These are phyloP conservation scores for Aphanoascus verrucosus DNA, from an alignment of 2,329 filamentous ascomycete genomes.

Conservation along the genomic window DNA sequence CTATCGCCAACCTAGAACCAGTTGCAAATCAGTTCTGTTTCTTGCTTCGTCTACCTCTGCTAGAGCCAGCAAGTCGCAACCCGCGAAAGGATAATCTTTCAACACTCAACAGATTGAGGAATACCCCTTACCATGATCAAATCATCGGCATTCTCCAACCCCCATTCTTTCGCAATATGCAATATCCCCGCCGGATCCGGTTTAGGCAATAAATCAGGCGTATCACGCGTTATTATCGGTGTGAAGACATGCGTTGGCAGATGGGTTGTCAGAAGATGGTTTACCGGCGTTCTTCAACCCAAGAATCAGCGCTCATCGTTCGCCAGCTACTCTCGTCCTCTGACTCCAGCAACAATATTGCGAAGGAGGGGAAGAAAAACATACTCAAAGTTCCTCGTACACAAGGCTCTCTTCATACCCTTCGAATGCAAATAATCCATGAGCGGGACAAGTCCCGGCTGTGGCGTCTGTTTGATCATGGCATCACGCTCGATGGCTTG, in stretches of 20 bases:
- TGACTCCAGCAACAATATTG: too few species aligned
- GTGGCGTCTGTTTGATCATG: slow-evolving; percentile 69
- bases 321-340: too few species aligned
- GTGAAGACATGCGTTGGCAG: slow-evolving; percentile 56
- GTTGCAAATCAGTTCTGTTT: not conserved
- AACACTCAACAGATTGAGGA: not conserved
- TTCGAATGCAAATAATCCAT: slow-evolving; percentile 70
- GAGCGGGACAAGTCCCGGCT: slow-evolving; percentile 64
- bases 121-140: slow-evolving; percentile 46
- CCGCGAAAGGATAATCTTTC: not conserved
- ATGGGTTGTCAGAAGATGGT: slow-evolving; percentile 54
- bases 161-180: slow-evolving; percentile 73
- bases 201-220: slow-evolving; percentile 56
- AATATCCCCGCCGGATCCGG: slow-evolving; percentile 79
- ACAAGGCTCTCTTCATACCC: slow-evolving; percentile 66
- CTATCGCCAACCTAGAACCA: slow-evolving; percentile 53
- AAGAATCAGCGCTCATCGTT: not conserved
- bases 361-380: slow-evolving; percentile 18
- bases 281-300: slow-evolving; percentile 30
- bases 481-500: slow-evolving; percentile 67
- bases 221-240: slow-evolving; percentile 76
- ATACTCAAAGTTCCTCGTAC: slow-evolving; percentile 83
- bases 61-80: too few species aligned
- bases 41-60: not conserved
- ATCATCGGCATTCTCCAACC: slow-evolving; percentile 41